Evolutionary conservation across 805 yeast genomes (phyloP), one percentile per base, ranked within the genome.

Genomic region (Vanderwaltozyma tropicalis): DNA sequence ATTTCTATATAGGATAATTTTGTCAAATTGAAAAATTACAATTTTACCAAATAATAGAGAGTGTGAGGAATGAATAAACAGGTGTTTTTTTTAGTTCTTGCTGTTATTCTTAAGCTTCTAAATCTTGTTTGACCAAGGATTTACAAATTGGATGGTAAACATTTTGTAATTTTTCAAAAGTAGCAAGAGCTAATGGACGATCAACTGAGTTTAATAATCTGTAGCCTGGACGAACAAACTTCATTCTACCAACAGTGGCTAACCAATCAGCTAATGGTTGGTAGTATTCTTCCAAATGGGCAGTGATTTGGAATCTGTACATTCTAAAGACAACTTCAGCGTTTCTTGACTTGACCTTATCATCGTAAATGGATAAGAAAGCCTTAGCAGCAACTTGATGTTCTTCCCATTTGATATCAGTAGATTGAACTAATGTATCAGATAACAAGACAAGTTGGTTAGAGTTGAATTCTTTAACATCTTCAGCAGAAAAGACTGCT

Each of bases 191-290:
- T 45, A 79, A 64, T 13, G 68, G 65, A 31, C 72, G 73, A 57
- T 83, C 81, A 18, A 79, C 89, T 6, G 62, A 52, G 52, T 75
- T 72, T 44, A 87, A 66, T 42, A 78, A 62, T 32, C 75, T 69
- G 62, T 76, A 86, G 4, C 92, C 85, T 22, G 96, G 95, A 59
- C 96, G 73, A 19, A 84, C 95, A 54, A 79, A 87, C 64, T 87
- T 87, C 96, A 87, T 87, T 67, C 96, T 74, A 16, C 96, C 96
- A 17, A 87, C 92, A 2, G 88, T 78, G 11, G 89, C 94, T 39
- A 87, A 69, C 95, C 95, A 87, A 37, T 75, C 74, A 3, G 94
- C 86, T 32, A 87, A 63, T 31, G 61, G 62, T 40, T 61, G 62
- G 55, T 79, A 72, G 36, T 65, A 63, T 25, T 66, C 58, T 11